A percentile compares a stretch with the other conserved stretches of the same genome.
Evolutionary conservation across 805 yeast genomes (phyloP).

Genomic region (Yamadazyma phyllophila): DNA sequence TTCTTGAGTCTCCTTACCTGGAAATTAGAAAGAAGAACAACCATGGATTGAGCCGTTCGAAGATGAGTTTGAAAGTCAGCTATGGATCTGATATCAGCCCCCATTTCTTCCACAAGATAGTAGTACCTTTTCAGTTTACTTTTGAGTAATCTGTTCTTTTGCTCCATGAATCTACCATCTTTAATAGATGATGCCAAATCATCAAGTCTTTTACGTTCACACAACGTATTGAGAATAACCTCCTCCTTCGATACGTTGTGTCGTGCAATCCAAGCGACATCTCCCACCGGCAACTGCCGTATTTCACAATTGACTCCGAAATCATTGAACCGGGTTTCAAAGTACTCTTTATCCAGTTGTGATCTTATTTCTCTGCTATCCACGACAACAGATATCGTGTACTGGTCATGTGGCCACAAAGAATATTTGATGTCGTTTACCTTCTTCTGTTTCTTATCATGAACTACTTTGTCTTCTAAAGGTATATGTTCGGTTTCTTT

Average conservation of each 20-base stretch:
- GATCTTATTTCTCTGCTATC: constrained; percentile 85
- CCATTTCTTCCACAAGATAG: constrained; percentile 78
- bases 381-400: constrained; percentile 57
- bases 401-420: constrained; percentile 63
- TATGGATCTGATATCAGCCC: constrained; percentile 27
- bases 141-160: constrained; percentile 69
- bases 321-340: constrained; percentile 50
- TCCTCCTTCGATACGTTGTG: constrained; percentile 55
- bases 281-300: constrained; percentile 74
- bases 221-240: constrained; percentile 74
- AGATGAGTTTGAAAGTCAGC: constrained; percentile 60
- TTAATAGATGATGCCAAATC: constrained; percentile 79
- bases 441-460: constrained; percentile 22
- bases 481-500: neutral
- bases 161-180: constrained; percentile 89
- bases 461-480: constrained; percentile 10
- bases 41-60: constrained; percentile 71
- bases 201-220: constrained; percentile 86
- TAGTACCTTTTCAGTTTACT: constrained; percentile 66
- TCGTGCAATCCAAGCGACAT: constrained; percentile 84
- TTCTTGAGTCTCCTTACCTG: constrained; percentile 65
- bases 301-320: constrained; percentile 52
- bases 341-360: constrained; percentile 64
- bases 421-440: constrained; percentile 33
- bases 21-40: constrained; percentile 64